Evolutionary conservation across 139 green algal genomes (phyloP), one percentile per base, ranked within the genome.

Genomic region (Picochlorum sp.): DNA sequence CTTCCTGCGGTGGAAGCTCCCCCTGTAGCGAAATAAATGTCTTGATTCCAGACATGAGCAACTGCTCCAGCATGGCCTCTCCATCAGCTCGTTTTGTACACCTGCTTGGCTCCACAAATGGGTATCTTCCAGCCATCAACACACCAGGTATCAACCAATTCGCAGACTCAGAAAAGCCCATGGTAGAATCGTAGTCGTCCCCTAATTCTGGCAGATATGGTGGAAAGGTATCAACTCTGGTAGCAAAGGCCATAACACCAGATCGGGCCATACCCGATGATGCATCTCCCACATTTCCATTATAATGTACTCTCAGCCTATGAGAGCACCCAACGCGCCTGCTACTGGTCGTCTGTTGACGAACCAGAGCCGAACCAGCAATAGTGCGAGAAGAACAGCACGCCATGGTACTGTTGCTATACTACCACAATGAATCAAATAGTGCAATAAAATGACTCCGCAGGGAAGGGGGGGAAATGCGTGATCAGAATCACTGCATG

Each of bases 81-180:
- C 84, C 88, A 38, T 71, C 32, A 6, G 65, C 46, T 4, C 62
- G 59, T 6, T 46, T 56, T 11, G 67, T 76, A 71, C 76, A 89
- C 8, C 81, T 63, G 69, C 78, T 89, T 34, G 85, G 84, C 73
- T 96, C 88, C 0, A 92, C 63, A 56, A 81, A 93, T 4, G 89
- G 88, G 56, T 95, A 95, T 23, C 87, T 75, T 13, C 89, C 89
- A 11, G 92, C 52, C 75, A 95, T 75, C 14, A 96, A 30, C 9
- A 49, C 61, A 3, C 84, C 83, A 2, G 86, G 89, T 13, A 95
- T 75, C 4, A 96, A 66, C 89, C 89, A 96, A 73, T 96, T 94
- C 3, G 82, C 84, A 66, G 76, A 92, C 45, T 69, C 47, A 2
- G 62, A 60, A 56, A 96, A 96, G 0, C 71, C 49, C 34, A 81